Percentiles rank a stretch among this genome's conserved stretches.
These are phyloP conservation scores for Flueggea neowawraea DNA, from an alignment of 441 rosid species.

Conservation along the genomic window DNA sequence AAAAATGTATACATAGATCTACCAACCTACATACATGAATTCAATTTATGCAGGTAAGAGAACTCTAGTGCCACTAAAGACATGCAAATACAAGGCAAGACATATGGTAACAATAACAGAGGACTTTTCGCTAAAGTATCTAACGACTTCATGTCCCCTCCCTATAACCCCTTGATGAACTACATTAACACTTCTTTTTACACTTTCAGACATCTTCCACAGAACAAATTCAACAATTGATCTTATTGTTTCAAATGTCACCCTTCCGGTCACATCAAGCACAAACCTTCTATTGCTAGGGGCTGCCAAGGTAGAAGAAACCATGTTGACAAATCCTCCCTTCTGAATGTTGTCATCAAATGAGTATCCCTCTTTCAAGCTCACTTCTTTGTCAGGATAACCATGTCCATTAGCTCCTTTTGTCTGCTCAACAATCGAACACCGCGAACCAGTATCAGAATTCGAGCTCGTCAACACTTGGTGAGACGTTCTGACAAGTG, in stretches of 20 bases:
- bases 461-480: slow-evolving; percentile 46
- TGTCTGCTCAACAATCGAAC: slow-evolving; percentile 28
- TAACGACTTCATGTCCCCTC: slow-evolving; percentile 58
- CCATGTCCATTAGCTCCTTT: slow-evolving; percentile 20
- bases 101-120: slow-evolving; percentile 68
- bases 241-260: slow-evolving; percentile 65
- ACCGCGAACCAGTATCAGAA: slow-evolving; percentile 17
- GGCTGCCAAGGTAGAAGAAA: slow-evolving; percentile 61
- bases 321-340: slow-evolving; percentile 52
- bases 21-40: background rate
- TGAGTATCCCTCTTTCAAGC: slow-evolving; percentile 22
- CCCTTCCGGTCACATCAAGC: slow-evolving; percentile 94
- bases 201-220: slow-evolving; percentile 55
- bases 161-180: slow-evolving; percentile 55
- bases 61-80: slow-evolving; percentile 39
- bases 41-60: slow-evolving; percentile 44
- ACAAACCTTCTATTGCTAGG: slow-evolving; percentile 79
- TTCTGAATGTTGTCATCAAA: slow-evolving; percentile 23
- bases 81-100: slow-evolving; percentile 75
- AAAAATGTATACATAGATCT: background rate
- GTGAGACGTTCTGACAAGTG: slow-evolving; percentile 74
- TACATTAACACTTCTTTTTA: slow-evolving; percentile 37
- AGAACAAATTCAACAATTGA: slow-evolving; percentile 54
- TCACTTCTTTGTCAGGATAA: slow-evolving; percentile 16
- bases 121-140: slow-evolving; percentile 67